phyloP scores from a whole-genome alignment of 1,139 yeast genomes.

The Hyphopichia pseudoburtonii region DNA sequence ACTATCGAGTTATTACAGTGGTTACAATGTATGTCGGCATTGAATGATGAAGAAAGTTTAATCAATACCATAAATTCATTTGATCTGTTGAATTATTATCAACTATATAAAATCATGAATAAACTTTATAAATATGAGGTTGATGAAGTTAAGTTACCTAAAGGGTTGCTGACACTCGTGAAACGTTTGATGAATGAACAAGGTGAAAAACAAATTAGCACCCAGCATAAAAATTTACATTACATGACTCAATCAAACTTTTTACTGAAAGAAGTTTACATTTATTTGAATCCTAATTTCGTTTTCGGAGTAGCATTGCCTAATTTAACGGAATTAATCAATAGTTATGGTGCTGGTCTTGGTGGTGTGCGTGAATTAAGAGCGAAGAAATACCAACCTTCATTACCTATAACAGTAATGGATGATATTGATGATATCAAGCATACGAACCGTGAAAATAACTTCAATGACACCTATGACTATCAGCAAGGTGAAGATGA shows the following conservation, averaged over 20 bases:
- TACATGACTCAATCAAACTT: conserved; percentile 47
- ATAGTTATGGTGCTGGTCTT: conserved; percentile 60
- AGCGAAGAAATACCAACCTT: conserved; percentile 58
- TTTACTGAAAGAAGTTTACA: conserved; percentile 39
- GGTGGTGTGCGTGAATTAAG: conserved; percentile 50
- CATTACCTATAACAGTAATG: conserved; percentile 55
- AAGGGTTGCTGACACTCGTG: conserved; percentile 38
- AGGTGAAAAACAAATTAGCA: conserved; percentile 38
- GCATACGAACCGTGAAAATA: conserved; percentile 29
- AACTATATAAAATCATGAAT: conserved; percentile 61
- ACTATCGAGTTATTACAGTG: conserved; percentile 82
- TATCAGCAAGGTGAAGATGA: conserved; percentile 30
- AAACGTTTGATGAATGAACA: conserved; percentile 36
- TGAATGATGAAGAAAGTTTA: conserved; percentile 55
- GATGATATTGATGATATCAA: conserved; percentile 65
- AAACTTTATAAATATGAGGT: conserved; percentile 84
- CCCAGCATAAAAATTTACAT: conserved; percentile 24
- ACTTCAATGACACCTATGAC: conserved; percentile 36
- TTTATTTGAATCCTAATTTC: conserved; percentile 49
- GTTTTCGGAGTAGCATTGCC: conserved; percentile 58
- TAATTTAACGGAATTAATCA: conserved; percentile 56
- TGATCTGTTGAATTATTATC: conserved; percentile 64
- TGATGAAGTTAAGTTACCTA: conserved; percentile 64
- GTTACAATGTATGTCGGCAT: conserved; percentile 78
- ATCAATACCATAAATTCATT: conserved; percentile 57